These are phyloP conservation scores for Carpinus viminea DNA, from an alignment of 306 rosid genomes.

Conservation along the genomic window DNA sequence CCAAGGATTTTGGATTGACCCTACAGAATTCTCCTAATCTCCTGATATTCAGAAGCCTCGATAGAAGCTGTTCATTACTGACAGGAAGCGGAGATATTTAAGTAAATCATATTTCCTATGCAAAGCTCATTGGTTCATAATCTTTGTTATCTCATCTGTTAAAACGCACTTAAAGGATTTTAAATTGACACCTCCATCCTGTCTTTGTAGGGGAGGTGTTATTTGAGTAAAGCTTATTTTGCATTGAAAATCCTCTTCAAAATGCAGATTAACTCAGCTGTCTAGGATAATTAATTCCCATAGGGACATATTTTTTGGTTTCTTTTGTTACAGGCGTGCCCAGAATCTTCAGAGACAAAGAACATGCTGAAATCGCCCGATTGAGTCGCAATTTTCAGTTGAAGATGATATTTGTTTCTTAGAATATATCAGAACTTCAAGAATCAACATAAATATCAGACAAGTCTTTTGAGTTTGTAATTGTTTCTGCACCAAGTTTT, in stretches of 20 bases:
- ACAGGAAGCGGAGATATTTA: background rate
- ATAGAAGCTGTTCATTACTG: background rate
- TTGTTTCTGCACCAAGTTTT: slow-evolving; percentile 5
- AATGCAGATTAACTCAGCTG: background rate
- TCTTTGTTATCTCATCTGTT: background rate
- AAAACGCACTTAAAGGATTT: background rate
- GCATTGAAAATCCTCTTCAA: background rate
- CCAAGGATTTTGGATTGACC: background rate
- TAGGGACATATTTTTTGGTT: background rate
- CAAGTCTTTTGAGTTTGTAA: slow-evolving; percentile 61
- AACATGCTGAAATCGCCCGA: slow-evolving; percentile 66
- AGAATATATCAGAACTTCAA: slow-evolving; percentile 73
- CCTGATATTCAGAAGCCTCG: background rate
- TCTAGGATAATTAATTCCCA: background rate
- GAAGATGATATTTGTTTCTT: slow-evolving; percentile 64
- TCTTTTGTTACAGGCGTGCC: slow-evolving; percentile 74
- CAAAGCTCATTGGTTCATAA: background rate
- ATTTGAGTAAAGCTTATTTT: background rate
- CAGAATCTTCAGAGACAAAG: slow-evolving; percentile 72
- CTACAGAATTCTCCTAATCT: background rate
- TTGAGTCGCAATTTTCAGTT: slow-evolving; percentile 49
- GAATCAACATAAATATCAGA: slow-evolving; percentile 93
- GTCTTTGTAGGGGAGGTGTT: background rate
- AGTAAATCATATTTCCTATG: too few species aligned
- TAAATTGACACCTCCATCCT: background rate